These are phyloP conservation scores for Catenaria anguillulae DNA, from an alignment of 371 early-diverging fungal species.

Conservation along the genomic window DNA sequence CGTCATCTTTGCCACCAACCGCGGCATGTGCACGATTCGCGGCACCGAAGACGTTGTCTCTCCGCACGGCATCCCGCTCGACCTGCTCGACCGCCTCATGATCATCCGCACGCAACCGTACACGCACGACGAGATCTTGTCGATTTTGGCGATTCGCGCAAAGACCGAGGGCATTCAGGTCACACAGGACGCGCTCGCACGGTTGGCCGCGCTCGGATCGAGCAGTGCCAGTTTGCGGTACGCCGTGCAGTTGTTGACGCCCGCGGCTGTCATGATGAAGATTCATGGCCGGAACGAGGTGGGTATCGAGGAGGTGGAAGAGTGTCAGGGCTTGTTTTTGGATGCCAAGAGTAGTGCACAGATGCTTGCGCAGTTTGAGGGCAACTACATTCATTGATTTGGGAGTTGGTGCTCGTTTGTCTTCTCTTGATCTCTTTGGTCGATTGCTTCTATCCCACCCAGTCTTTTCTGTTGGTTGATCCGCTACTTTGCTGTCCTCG, in stretches of 20 bases:
- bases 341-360: conserved; percentile 80
- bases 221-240: conserved; percentile 77
- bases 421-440: too few species aligned
- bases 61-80: conserved; percentile 94
- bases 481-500: too few species aligned
- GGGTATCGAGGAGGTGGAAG: conserved; percentile 65
- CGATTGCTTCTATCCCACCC: too few species aligned
- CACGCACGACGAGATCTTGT: conserved; percentile 73
- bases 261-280: conserved; percentile 67
- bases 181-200: conserved; percentile 52
- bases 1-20: conserved; percentile 96
- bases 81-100: conserved; percentile 85
- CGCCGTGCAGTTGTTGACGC: conserved; percentile 93
- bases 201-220: conserved; percentile 59
- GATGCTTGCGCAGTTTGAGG: conserved; percentile 19
- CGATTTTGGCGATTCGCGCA: conserved; percentile 80
- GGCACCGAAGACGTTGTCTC: conserved; percentile 75
- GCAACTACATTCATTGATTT: conserved; percentile 2
- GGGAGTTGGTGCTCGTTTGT: too few species aligned
- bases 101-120: conserved; percentile 85
- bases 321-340: conserved; percentile 68
- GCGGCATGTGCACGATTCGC: conserved; percentile 83
- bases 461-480: too few species aligned
- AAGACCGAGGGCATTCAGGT: conserved; percentile 72
- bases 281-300: conserved; percentile 70